Base-by-base conservation (phyloP, 1,284 basidiomycete species). In the Pseudozyma sp. region DNA sequence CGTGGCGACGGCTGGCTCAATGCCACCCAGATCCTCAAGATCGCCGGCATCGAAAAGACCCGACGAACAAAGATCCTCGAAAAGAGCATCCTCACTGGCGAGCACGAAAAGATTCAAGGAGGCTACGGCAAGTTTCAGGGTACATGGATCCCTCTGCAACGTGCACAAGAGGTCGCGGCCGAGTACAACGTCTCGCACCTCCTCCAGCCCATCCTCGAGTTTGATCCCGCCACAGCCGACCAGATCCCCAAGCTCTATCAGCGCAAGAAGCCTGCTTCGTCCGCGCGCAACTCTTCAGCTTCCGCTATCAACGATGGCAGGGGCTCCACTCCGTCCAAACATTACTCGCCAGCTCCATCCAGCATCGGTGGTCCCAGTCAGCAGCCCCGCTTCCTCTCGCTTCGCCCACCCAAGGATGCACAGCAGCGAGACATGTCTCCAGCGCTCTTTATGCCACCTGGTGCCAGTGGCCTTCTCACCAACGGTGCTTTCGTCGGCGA, bases 71-170 rank as follows among this genome's bases (percentile, higher is more conserved):
- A 97, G 89, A 97, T 98, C 63, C 88, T 99, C 39, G 97, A 99
- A 87, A 97, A 96, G 85, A 96, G 99, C 87, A 93, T 99, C 70
- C 88, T 95, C 43, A 92, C 92, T 47, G 95, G 95, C 54, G 92
- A 94, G 85, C 95, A 99, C 85, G 96, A 99, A 86, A 99, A 99
- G 85, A 94, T 99, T 11, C 97, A 99, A 85, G 97, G 97, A 50
- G 97, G 97, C 43, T 99, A 98, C 83, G 97, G 97, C 45, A 97
- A 97, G 87, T 99, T 98, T 85, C 97, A 99, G 85, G 97, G 97
- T 67, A 99, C 97, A 53, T 99, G 97, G 96, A 82, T 84, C 30
- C 82, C 82, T 11, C 71, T 84, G 10, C 61, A 76, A 45, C 75
- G 82, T 17, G 81, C 81, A 4, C 81, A 83, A 56, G 68, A 82